phyloP scores from a whole-genome alignment of 2,329 filamentous ascomycete species.

The Ophiostoma himal-ulmi region DNA sequence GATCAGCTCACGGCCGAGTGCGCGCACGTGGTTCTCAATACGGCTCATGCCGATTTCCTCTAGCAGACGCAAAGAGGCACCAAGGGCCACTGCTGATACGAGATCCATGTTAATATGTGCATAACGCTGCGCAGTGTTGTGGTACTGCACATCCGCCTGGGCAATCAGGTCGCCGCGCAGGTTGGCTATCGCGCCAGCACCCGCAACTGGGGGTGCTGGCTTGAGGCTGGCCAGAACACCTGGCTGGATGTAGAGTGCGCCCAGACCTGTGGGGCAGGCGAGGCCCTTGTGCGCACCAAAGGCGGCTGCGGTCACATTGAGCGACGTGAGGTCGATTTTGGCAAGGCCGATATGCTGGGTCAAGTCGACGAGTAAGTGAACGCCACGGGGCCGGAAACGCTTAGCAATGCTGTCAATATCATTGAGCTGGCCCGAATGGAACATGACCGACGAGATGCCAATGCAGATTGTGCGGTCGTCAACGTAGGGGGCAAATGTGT shows the following conservation, averaged over 20 bases:
- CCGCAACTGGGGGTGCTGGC: background rate
- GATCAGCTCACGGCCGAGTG: background rate
- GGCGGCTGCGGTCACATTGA: background rate
- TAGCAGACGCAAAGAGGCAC: background rate
- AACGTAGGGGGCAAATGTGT: background rate
- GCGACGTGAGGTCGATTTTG: background rate
- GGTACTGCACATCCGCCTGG: background rate
- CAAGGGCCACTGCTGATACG: background rate
- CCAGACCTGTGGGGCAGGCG: background rate
- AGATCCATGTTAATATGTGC: background rate
- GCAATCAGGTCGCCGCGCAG: background rate
- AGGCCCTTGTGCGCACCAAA: conserved; percentile 5
- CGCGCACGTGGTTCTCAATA: background rate
- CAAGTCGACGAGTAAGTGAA: background rate
- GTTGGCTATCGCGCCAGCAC: background rate
- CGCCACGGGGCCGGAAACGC: background rate
- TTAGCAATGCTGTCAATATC: background rate
- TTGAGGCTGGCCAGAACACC: background rate
- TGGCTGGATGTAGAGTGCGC: background rate
- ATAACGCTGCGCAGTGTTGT: background rate
- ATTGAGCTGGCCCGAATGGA: conserved; percentile 1
- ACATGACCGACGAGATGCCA: conserved; percentile 1
- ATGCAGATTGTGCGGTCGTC: background rate
- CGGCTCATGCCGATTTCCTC: background rate
- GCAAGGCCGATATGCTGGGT: background rate